Base-by-base conservation (phyloP, 768 basidiomycete species). In the Phylloporus arenicola region DNA sequence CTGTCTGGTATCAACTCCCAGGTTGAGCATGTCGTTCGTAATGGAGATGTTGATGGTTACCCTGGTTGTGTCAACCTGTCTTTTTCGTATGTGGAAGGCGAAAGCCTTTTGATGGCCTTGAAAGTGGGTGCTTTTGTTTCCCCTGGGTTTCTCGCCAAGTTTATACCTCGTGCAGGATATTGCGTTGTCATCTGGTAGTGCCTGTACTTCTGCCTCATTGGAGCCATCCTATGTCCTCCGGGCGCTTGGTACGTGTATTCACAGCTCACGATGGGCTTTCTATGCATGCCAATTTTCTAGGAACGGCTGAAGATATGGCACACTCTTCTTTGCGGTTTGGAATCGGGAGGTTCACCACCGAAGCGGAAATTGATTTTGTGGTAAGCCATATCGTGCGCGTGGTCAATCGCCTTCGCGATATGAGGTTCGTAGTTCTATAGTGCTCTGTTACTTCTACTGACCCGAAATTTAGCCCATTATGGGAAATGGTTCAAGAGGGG, bases 401-500 rank as follows among this genome's bases (percentile, higher is more conserved):
- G n/a, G 96, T 98, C 12, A 80, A 83, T 43, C 80, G 78, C 55
- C 78, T 99, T 56, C 82, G 95, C 45, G 95, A 99, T 53, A 92
- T 99, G 91, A 94, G 88, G 87, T 84, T 45, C 27, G 77, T 64
- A 27, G 34, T 47, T 39, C 44, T 45, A 22, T 29, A 49, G 19
- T 37, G 45, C 43, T 19, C 50, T 11, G 34, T 49, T n/a, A 42
- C 29, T 54, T 47, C 45, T 53, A 27, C 44, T 56, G 25, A 60
- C 43, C 45, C 22, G 27, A 22, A 43, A 42, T 34, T 20, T 24
- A 91, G 92, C 63, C 96, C 96, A 30, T 71, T 99, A 47, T 99
- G 95, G 95, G 96, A 99, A 73, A 97, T 99, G 94, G 94, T 98
- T 14, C 92, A 96, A 71, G 96, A 98, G 66, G 95, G 95, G 38